Conservation (phyloP, 306 rosid genomes). For the Erythrophleum fordii region DNA sequence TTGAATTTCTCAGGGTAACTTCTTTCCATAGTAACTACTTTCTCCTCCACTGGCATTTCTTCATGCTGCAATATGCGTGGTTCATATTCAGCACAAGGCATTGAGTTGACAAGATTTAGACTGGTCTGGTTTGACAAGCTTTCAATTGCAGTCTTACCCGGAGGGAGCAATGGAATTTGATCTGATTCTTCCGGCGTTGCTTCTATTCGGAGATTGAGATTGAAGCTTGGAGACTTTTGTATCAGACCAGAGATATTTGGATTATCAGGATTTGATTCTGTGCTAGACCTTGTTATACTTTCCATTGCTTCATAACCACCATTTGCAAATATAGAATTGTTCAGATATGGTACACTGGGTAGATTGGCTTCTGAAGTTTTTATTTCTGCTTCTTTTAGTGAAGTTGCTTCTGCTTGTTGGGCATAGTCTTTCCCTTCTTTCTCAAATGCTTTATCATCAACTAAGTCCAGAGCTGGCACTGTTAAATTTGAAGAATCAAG, state of each 20-base stretch:
- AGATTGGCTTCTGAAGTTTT: constrained; percentile 35
- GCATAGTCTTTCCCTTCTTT: constrained; percentile 37
- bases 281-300: constrained; percentile 62
- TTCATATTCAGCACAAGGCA: constrained; percentile 30
- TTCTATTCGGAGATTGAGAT: constrained; percentile 62
- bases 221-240: constrained; percentile 87
- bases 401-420: constrained; percentile 33
- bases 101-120: constrained; percentile 39
- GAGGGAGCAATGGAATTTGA: constrained; percentile 55
- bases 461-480: constrained; percentile 40
- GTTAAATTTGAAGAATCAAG: constrained; percentile 45
- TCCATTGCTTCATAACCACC: constrained; percentile 55
- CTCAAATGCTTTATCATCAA: constrained; percentile 40
- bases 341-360: constrained; percentile 30
- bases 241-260: constrained; percentile 46
- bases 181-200: constrained; percentile 62
- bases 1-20: constrained; percentile 62
- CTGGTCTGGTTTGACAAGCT: constrained; percentile 39
- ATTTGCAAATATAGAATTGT: constrained; percentile 38
- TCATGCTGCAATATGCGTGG: constrained; percentile 26
- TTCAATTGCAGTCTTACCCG: constrained; percentile 47
- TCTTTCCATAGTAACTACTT: constrained; percentile 64
- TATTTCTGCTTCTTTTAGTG: constrained; percentile 39
- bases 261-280: constrained; percentile 69
- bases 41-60: constrained; percentile 60